Evolutionary conservation across 1,139 yeast species (phyloP), one percentile per base, ranked within the genome.

Genomic region (Protomyces pachydermus): DNA sequence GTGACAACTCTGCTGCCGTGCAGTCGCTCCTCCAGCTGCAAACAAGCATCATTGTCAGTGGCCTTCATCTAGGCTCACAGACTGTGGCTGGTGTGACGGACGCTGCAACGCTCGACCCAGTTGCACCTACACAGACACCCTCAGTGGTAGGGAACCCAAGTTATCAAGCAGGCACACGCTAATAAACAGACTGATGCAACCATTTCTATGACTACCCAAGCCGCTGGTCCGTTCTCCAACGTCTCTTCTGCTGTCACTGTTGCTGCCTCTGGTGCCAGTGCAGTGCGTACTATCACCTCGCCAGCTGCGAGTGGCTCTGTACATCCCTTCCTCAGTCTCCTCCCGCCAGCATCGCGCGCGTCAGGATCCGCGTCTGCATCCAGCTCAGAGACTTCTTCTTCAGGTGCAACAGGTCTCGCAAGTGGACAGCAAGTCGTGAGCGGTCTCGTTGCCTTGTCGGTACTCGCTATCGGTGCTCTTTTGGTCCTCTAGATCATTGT

Each of bases 341-440:
- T 42, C 23, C 48, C 48, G 23, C 48, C 48, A 10, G 48, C 48
- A n/a, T 42, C 48, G 48, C 48, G 48, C 48, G 48, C 48, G 23
- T 42, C 48, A 9, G 18, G 9, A 12, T 14, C 46, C 46, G 48
- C 20, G 5, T 42, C 48, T 2, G 23, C 20, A 9, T 16, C 28
- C 25, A 18, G 23, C 48, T n/a, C 23, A 4, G 18, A 18, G 8
- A 16, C 25, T 10, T 42, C 48, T 2, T 42, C 48, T 3, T 42
- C 48, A n/a, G 48, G 48, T 10, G 48, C 25, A 3, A 8, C 48
- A 1, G 25, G 23, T 5, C 25, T 20, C 12, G 12, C 12, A 10
- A 18, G 23, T 16, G 48, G 48, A n/a, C 42, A 16, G n/a, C 42
- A 14, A 16, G 18, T 38, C 42, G 25, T 42, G 23, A 20, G 48